These are phyloP conservation scores for Casuarina cunninghamiana DNA, from an alignment of 306 rosid genomes.

Conservation along the genomic window DNA sequence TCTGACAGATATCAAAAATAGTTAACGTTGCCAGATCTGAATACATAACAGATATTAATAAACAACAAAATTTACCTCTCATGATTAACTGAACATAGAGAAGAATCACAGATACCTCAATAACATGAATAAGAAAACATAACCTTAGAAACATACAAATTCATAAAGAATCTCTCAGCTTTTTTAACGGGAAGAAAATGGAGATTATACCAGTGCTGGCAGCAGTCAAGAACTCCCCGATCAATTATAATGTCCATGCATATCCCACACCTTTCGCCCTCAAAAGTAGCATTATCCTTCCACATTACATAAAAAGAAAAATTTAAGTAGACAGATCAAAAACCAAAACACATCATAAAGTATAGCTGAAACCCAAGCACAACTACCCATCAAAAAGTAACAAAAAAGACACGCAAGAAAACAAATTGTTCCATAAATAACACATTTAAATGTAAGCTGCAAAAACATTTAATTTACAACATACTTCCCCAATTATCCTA, in stretches of 20 bases:
- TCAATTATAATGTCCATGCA: constrained; percentile 90
- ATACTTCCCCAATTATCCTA: background rate
- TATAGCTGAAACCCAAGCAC: constrained; percentile 13
- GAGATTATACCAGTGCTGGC: constrained; percentile 81
- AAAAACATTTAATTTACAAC: background rate
- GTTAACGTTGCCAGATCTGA: background rate
- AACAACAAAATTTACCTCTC: background rate
- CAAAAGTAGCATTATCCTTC: constrained; percentile 60
- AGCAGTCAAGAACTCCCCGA: constrained; percentile 95
- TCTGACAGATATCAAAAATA: background rate
- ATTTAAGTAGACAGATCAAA: background rate
- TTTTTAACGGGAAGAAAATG: constrained; percentile 6
- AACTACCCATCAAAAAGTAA: background rate
- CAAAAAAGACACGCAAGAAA: background rate
- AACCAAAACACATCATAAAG: constrained; percentile 10
- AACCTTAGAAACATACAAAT: background rate
- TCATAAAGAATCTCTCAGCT: constrained; percentile 13
- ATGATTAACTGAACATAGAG: background rate
- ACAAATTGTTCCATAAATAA: background rate
- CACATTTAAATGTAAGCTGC: background rate
- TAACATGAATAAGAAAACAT: background rate
- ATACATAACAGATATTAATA: constrained; percentile 11
- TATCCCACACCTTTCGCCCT: constrained; percentile 85
- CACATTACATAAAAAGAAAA: constrained; percentile 5
- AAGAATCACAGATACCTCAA: background rate